Conservation (phyloP, 2,329 filamentous ascomycete species). For the Calonectria naviculata region DNA sequence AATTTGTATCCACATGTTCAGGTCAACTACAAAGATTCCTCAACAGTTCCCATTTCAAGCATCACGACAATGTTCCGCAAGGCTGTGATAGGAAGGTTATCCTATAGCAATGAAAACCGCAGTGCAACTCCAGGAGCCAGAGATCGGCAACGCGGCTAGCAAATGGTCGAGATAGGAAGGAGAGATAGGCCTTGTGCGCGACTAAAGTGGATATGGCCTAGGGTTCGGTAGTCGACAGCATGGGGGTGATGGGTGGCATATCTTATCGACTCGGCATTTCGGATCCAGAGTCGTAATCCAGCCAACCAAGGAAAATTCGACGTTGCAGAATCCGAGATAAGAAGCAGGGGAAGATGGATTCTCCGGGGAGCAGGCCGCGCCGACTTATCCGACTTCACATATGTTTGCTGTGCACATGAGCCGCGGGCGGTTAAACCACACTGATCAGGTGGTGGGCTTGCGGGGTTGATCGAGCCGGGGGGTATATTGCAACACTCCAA, state of each 20-base stretch:
- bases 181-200: neutral
- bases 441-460: neutral
- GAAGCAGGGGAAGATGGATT: neutral
- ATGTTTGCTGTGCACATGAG: neutral
- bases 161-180: neutral
- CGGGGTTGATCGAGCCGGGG: neutral
- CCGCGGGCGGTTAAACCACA: neutral
- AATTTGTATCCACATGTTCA: neutral
- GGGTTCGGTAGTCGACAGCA: neutral
- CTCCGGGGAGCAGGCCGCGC: neutral
- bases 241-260: neutral
- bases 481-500: neutral
- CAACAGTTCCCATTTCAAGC: neutral
- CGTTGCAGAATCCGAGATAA: neutral
- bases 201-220: neutral
- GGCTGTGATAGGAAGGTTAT: slow-evolving; percentile 2
- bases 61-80: neutral
- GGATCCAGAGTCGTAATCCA: neutral
- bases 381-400: neutral
- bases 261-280: slow-evolving; percentile 3
- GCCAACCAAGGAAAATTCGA: neutral
- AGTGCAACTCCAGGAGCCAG: neutral
- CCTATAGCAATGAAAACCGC: neutral
- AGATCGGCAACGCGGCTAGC: neutral
- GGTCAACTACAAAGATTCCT: neutral